Percentiles rank a stretch among this genome's conserved stretches.
Conservation (phyloP, 805 yeast species). For the Cyberlindnera lachancei region DNA sequence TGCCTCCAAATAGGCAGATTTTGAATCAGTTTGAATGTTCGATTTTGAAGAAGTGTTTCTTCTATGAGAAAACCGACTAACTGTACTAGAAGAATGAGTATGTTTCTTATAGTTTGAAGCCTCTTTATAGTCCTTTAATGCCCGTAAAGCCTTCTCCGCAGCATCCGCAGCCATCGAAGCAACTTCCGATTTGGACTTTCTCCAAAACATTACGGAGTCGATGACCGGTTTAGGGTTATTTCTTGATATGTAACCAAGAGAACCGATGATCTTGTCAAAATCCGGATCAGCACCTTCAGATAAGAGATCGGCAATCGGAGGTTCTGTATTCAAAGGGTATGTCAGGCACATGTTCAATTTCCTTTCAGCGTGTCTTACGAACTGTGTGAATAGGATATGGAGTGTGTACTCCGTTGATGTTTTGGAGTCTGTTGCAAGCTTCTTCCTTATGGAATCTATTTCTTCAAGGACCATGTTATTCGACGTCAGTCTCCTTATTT, state of each 20-base stretch:
- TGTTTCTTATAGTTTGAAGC: conserved; percentile 20
- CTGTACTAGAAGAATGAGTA: conserved; percentile 24
- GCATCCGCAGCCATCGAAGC: conserved; percentile 57
- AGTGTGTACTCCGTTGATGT: conserved; percentile 85
- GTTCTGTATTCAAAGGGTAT: conserved; percentile 60
- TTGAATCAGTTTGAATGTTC: conserved; percentile 46
- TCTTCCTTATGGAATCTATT: conserved; percentile 25
- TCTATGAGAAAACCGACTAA: conserved; percentile 34
- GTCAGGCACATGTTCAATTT: conserved; percentile 69
- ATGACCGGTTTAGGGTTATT: conserved; percentile 91
- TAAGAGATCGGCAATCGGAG: conserved; percentile 68
- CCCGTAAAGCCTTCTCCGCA: conserved; percentile 33
- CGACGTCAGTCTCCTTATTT: conserved; percentile 10
- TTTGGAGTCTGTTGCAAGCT: conserved; percentile 47
- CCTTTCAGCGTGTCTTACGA: conserved; percentile 88
- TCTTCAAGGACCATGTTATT: conserved; percentile 17
- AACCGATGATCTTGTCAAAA: conserved; percentile 78
- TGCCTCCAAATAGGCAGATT: conserved; percentile 36
- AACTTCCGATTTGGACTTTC: conserved; percentile 85
- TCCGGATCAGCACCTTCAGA: conserved; percentile 82
- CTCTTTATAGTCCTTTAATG: conserved; percentile 26
- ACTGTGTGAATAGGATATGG: conserved; percentile 91
- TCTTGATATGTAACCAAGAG: conserved; percentile 86
- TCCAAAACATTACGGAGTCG: conserved; percentile 98
- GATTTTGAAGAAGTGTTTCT: conserved; percentile 45